phyloP scores from a whole-genome alignment of 805 yeast species.

The Wickerhamomyces chaumierensis region DNA sequence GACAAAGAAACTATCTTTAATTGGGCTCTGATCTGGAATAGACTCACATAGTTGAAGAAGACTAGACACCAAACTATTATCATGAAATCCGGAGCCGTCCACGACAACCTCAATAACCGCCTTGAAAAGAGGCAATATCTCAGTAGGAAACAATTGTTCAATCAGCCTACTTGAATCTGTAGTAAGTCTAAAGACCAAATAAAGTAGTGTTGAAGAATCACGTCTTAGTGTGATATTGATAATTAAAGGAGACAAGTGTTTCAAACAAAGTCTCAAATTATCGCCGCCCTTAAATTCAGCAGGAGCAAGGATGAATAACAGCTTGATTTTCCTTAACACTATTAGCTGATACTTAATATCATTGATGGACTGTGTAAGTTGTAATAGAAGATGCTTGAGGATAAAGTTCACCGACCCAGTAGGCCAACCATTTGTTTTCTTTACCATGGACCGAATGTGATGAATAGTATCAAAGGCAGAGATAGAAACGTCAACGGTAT shows the following conservation, averaged over 20 bases:
- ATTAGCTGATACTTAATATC: slow-evolving; percentile 15
- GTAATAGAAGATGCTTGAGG: slow-evolving; percentile 21
- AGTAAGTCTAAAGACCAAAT: slow-evolving; percentile 5
- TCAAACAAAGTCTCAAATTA: background rate
- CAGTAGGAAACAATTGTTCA: background rate
- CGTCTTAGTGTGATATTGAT: slow-evolving; percentile 6
- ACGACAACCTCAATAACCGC: slow-evolving; percentile 1
- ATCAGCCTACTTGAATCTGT: background rate
- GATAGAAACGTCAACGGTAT: slow-evolving; percentile 3
- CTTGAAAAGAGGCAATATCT: background rate
- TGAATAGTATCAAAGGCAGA: slow-evolving; percentile 8
- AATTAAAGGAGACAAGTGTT: slow-evolving; percentile 10
- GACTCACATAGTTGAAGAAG: background rate
- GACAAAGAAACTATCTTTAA: background rate
- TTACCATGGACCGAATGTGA: slow-evolving; percentile 5
- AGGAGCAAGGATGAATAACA: slow-evolving; percentile 21
- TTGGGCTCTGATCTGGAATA: background rate
- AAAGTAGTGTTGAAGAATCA: slow-evolving; percentile 21
- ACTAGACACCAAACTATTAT: background rate
- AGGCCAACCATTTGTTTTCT: slow-evolving; percentile 23
- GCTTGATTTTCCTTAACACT: slow-evolving; percentile 26
- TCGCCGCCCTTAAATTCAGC: slow-evolving; percentile 4
- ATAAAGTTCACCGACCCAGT: slow-evolving; percentile 26
- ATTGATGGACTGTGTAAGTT: slow-evolving; percentile 15
- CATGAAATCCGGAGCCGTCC: slow-evolving; percentile 1